Evolutionary conservation across 108 stramenopile species (phyloP).

Genomic region (Cyclotella atomus): DNA sequence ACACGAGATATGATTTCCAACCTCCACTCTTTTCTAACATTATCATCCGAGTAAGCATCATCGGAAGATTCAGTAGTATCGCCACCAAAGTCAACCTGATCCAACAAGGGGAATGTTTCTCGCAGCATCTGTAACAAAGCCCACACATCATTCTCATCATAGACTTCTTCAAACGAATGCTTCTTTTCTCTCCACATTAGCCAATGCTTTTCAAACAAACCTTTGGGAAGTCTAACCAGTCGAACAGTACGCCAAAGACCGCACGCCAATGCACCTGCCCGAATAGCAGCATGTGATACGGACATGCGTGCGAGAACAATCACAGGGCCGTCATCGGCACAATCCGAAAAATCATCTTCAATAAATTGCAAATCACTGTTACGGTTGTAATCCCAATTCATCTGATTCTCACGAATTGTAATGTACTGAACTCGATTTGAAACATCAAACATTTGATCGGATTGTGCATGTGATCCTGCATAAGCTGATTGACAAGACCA

Average conservation of each 20-base stretch:
- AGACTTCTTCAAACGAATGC: conserved; percentile 4
- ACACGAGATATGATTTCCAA: conserved; percentile 32
- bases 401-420: background rate
- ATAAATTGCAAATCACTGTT: background rate
- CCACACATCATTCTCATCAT: conserved; percentile 37
- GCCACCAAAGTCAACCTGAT: conserved; percentile 51
- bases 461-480: conserved; percentile 49
- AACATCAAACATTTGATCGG: conserved; percentile 40
- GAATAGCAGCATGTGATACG: conserved; percentile 37
- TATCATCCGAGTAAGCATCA: background rate
- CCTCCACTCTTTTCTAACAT: conserved; percentile 21
- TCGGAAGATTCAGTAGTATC: conserved; percentile 18
- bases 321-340: conserved; percentile 1
- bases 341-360: conserved; percentile 1
- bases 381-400: conserved; percentile 10
- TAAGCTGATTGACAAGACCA: conserved; percentile 44
- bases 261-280: conserved; percentile 40
- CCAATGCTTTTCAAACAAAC: conserved; percentile 38
- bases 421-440: conserved; percentile 28
- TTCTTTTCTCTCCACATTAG: conserved; percentile 25
- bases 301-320: conserved; percentile 25
- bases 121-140: conserved; percentile 29
- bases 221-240: conserved; percentile 36
- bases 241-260: conserved; percentile 51
- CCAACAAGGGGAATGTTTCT: conserved; percentile 40